Evolutionary conservation across 2,329 filamentous ascomycete genomes (phyloP), one percentile per base, ranked within the genome.

Genomic region (Decorospora gaudefroyi): DNA sequence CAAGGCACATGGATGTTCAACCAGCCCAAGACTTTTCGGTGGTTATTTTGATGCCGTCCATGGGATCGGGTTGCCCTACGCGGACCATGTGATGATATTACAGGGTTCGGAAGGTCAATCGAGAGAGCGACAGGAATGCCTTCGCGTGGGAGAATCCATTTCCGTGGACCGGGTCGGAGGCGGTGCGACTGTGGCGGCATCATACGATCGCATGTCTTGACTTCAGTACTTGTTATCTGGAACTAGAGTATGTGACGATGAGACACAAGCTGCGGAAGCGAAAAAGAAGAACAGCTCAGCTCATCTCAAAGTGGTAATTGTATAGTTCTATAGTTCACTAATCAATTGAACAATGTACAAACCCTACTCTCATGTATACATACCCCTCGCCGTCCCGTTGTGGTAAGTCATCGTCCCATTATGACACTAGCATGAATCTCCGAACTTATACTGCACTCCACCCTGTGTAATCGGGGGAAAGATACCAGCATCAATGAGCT

Each of bases 401-500:
- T 22, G 21, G 21, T 42, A 46, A 27, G 15, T 23, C 23, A 23
- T n/a, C 13, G 28, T 37, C 28, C 15, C 34, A 32, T 30, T 47
- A 6, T 12, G 43, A 36, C 32, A 32, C 42, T 59, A 61, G 30
- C 59, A 62, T 9, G 51, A 38, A 22, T 42, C 35, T 21, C 40
- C 55, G 13, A 53, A 62, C 35, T 59, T 54, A 42, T 59, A 62
- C 19, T 62, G 41, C 1, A 62, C 59, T 29, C 46, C 26, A 1
- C 57, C 59, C 13, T 57, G 43, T 3, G 16, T 41, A 6, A 62
- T 62, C 1, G 46, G 27, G 12, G 78, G 78, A 57, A 81, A 81
- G 8, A 82, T 51, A 0, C 78, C 78, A 18, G 70, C 72, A 49
- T 77, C 75, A 12, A 79, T 64, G 7, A 81, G 62, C 17, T 63